These are phyloP conservation scores for Dictyostelium brefeldianum DNA, from an alignment of 78 protist genomes.

Conservation along the genomic window DNA sequence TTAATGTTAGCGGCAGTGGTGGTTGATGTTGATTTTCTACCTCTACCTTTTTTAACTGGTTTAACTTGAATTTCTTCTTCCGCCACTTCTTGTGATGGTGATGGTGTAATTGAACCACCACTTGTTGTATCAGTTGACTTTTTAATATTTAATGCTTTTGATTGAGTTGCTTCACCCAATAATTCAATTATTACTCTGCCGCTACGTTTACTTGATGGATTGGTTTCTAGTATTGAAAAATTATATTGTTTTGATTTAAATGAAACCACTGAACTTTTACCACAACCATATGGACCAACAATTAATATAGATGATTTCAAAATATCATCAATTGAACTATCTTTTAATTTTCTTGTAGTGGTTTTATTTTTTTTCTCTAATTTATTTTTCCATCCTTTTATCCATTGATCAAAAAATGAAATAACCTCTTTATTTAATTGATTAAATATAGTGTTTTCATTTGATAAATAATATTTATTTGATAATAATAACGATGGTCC, in stretches of 20 bases:
- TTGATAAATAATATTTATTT: neutral
- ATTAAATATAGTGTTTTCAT: neutral
- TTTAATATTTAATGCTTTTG: constrained; percentile 23
- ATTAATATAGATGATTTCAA: neutral
- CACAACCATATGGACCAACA: constrained; percentile 54
- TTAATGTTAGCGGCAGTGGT: neutral
- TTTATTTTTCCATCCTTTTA: constrained; percentile 32
- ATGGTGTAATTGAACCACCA: neutral
- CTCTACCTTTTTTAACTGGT: neutral
- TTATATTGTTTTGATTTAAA: neutral
- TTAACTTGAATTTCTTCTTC: neutral
- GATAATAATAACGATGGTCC: neutral
- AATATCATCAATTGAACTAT: neutral
- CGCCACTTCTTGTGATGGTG: neutral
- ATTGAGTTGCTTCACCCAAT: constrained; percentile 74
- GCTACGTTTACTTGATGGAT: constrained; percentile 39
- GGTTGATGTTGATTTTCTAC: neutral
- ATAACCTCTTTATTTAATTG: constrained; percentile 8
- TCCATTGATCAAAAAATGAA: constrained; percentile 35
- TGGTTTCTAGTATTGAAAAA: constrained; percentile 33
- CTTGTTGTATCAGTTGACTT: neutral
- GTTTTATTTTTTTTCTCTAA: neutral
- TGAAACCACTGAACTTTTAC: constrained; percentile 28
- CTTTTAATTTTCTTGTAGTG: neutral
- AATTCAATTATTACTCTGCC: constrained; percentile 41